Percentiles rank a stretch among this genome's conserved stretches.
These are phyloP conservation scores for Glomus cerebriforme DNA, from an alignment of 192 early-diverging fungal genomes.

Conservation along the genomic window DNA sequence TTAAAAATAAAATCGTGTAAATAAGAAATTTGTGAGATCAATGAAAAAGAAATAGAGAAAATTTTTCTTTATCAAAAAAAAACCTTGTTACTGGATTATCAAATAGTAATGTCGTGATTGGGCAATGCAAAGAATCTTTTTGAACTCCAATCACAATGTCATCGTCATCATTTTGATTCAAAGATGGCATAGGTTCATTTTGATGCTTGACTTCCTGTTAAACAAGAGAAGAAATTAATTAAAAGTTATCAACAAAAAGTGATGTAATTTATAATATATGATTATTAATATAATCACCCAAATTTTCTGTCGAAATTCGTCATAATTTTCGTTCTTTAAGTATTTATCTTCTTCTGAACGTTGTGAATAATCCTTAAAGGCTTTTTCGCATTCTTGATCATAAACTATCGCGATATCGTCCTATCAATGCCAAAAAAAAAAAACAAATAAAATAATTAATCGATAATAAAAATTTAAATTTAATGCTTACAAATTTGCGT, in stretches of 20 bases:
- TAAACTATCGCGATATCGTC: slow-evolving; percentile 30
- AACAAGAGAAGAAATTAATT: not conserved
- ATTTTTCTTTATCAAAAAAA: not conserved
- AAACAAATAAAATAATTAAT: not conserved
- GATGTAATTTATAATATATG: not conserved
- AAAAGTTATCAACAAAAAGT: not conserved
- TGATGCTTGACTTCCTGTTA: slow-evolving; percentile 38
- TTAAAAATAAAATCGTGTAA: not conserved
- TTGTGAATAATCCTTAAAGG: not conserved
- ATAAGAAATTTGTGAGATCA: not conserved
- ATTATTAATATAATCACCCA: slow-evolving; percentile 32
- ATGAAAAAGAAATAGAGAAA: not conserved
- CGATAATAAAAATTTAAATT: not conserved
- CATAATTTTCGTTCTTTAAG: slow-evolving; percentile 24
- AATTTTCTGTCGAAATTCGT: slow-evolving; percentile 35
- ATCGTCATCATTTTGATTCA: slow-evolving; percentile 30
- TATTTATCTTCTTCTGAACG: slow-evolving; percentile 15
- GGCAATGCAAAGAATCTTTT: slow-evolving; percentile 36
- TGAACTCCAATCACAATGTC: slow-evolving; percentile 35
- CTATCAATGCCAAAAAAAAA: slow-evolving; percentile 22
- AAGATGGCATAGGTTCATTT: slow-evolving; percentile 33
- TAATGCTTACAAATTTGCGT: slow-evolving; percentile 35
- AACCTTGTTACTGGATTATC: slow-evolving; percentile 41
- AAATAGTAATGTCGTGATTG: slow-evolving; percentile 36
- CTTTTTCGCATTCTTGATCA: not conserved